Evolutionary conservation across 768 basidiomycete species (phyloP), one percentile per base, ranked within the genome.

Genomic region (Calocybe gangraenosa): DNA sequence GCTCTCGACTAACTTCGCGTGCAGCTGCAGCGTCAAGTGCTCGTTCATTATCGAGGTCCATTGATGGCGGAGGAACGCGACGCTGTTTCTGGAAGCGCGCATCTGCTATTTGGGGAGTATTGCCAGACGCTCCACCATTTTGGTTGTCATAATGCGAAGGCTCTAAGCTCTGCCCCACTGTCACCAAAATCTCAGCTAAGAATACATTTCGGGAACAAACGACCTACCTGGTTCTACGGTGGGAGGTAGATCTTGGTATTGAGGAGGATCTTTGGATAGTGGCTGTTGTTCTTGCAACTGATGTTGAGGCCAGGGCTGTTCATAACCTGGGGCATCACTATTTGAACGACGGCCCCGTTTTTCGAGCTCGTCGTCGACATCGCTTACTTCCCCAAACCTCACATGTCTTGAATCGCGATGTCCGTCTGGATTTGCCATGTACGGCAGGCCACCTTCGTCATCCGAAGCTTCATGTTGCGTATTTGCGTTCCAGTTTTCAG

Each of bases 1-100:
- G 54, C 56, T 86, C 87, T 10, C 77, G 73, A 10, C 75, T 75
- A 1, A 89, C 71, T 58, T 84, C 84, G 14, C 79, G 73, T 3
- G 84, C 84, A 20, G 81, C 84, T 14, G 84, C 86, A 1, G 76
- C 79, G 52, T 82, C 78, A 21, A 77, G 69, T n/a, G 68, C 69
- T 2, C 60, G 65, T 51, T 84, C 82, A 9, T 81, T 75, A 7
- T 74, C 69, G 13, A 64, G 50, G 25, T 64, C 64, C 20, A 69
- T 40, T 10, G 62, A 20, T 5, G 74, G 70, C 1, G 75, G 68
- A 15, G 74, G 69, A 2, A 75, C 57, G 15, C 58, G 61, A 15
- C 54, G 52, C 30, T 57, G 54, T 9, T 47, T 46, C 38, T 54
- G 49, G 42, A 53, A 51, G 13, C 45, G 48, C 23, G 38, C 19